Conservation (phyloP, 176 grass and related monocot genomes). For the Lolium rigidum region DNA sequence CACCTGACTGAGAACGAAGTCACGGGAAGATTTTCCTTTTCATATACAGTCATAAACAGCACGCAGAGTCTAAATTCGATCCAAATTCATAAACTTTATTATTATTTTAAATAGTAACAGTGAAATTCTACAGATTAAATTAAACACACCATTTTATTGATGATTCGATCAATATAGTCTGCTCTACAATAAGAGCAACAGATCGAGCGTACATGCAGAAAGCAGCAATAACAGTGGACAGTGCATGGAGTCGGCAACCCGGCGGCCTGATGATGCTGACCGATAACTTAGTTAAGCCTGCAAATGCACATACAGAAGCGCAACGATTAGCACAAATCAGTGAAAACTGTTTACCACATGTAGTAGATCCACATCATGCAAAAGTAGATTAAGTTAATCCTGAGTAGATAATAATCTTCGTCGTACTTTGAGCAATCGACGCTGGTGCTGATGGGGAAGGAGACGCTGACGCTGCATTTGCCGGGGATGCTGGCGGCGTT, state of each 20-base stretch:
- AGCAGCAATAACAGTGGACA: background rate
- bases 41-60: background rate
- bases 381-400: background rate
- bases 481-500: conserved; percentile 29
- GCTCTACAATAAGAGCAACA: background rate
- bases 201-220: conserved; percentile 3
- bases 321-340: background rate
- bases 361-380: background rate
- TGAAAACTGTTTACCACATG: background rate
- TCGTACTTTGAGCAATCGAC: conserved; percentile 43
- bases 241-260: background rate
- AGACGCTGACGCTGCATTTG: conserved; percentile 43
- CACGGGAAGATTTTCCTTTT: background rate
- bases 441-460: conserved; percentile 35
- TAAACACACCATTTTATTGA: background rate
- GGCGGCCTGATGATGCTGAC: background rate
- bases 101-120: background rate
- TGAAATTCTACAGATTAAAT: background rate
- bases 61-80: background rate
- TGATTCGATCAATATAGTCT: background rate
- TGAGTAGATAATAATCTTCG: background rate
- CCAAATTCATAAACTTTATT: background rate
- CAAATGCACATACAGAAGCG: background rate
- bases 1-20: no score
- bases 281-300: background rate